Conservation (phyloP, 495 filamentous ascomycete genomes). For the Cudoniella acicularis region DNA sequence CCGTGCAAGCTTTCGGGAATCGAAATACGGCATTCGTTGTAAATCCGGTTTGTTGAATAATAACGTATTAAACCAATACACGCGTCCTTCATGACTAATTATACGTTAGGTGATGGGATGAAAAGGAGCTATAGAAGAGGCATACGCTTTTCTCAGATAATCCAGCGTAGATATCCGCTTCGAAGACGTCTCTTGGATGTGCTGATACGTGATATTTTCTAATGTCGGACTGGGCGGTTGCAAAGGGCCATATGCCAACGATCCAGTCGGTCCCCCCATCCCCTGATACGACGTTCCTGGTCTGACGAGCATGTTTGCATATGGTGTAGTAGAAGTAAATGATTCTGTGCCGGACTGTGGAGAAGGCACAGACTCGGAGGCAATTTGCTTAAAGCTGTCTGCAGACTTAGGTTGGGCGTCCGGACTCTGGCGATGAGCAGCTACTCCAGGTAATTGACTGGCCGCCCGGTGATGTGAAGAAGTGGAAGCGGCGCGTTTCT, state of each 20-base stretch:
- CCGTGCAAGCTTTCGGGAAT: conserved; percentile 73
- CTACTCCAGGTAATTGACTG: not conserved
- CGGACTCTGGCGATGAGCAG: not conserved
- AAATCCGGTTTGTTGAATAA: conserved; percentile 84
- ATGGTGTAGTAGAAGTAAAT: conserved; percentile 14
- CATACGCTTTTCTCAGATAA: conserved; percentile 87
- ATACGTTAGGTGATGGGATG: not conserved
- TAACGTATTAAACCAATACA: conserved; percentile 97
- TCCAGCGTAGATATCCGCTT: conserved; percentile 96
- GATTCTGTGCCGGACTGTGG: conserved; percentile 13
- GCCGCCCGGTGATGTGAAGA: not conserved
- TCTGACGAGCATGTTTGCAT: conserved; percentile 24
- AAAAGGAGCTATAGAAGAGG: conserved; percentile 13
- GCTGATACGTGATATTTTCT: conserved; percentile 57
- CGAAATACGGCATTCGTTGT: conserved; percentile 77
- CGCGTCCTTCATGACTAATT: conserved; percentile 80
- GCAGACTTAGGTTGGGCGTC: conserved; percentile 1
- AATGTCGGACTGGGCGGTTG: conserved; percentile 58
- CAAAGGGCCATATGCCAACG: conserved; percentile 7
- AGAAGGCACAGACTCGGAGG: conserved; percentile 1
- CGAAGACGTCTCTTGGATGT: conserved; percentile 82
- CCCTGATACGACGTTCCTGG: conserved; percentile 20
- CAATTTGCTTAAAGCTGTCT: conserved; percentile 11
- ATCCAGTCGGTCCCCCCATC: conserved; percentile 4
- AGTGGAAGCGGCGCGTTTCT: conserved; percentile 4